phyloP scores from a whole-genome alignment of 768 basidiomycete species.

The Pisolithus tinctorius region DNA sequence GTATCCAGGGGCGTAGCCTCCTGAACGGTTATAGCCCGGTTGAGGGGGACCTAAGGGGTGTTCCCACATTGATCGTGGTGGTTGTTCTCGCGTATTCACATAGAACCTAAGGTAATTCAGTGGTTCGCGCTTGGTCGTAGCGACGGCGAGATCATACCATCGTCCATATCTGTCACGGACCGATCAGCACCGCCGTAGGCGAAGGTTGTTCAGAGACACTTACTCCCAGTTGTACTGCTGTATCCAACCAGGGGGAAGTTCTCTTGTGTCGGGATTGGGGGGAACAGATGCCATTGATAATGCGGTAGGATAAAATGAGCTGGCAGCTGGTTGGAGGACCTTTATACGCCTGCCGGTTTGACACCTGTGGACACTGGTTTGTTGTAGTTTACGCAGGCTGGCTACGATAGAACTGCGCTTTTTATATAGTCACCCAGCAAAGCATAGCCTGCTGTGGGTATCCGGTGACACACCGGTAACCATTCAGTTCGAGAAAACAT shows the following conservation, averaged over 20 bases:
- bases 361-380: conserved; percentile 27
- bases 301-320: conserved; percentile 1
- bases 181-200: conserved; percentile 7
- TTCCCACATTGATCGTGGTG: conserved; percentile 61
- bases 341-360: conserved; percentile 6
- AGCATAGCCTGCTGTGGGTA: too few species aligned
- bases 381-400: conserved; percentile 21
- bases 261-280: conserved; percentile 48
- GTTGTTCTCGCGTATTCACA: conserved; percentile 56
- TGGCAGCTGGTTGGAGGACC: conserved; percentile 12
- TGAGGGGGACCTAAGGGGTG: conserved; percentile 63
- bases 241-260: conserved; percentile 63
- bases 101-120: conserved; percentile 53
- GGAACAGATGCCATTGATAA: conserved; percentile 38
- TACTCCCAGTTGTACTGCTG: conserved; percentile 63
- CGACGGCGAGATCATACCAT: conserved; percentile 40
- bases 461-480: too few species aligned
- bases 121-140: background rate
- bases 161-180: conserved; percentile 44
- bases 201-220: conserved; percentile 19
- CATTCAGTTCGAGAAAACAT: too few species aligned
- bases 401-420: conserved; percentile 3
- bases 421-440: too few species aligned
- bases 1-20: conserved; percentile 22
- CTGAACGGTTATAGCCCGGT: conserved; percentile 22